Base-by-base conservation (phyloP, 257 asterid species). In the Solanum lycopersicoides region DNA sequence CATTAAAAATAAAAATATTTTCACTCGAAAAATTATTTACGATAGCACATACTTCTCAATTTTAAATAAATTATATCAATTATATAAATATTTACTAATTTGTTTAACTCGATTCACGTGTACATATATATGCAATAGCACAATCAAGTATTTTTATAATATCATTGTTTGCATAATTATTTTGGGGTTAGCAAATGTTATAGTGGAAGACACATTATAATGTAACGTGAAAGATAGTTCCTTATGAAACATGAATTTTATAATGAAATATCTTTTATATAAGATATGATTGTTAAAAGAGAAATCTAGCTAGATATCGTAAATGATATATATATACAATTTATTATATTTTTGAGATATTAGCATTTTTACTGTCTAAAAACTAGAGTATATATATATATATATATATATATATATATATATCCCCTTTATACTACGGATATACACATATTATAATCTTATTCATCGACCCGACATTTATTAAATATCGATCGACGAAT, bases 31-130 rank as follows among this genome's bases (percentile, higher is more conserved):
- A 28, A 28, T 28, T 28, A 28, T 28, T 28, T 28, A 28, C 30
- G 30, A 28, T 28, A 28, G 30, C 30, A 28, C 30, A 16, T 71
- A 15, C 76, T 5, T 32, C 12, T 7, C n/a, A 1, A 71, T 4
- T 9, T 0, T 0, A 32, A 16, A 71, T 68, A 71, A 71, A 3
- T 23, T 4, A 10, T 60, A 0, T 60, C 11, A n/a, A 0, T 1
- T 11, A 11, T 65, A 65, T n/a, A 1, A n/a, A 11, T 65, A 2
- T 0, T 20, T 20, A 59, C 1, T 59, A 20, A 7, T 59, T 20
- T 5, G 2, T 20, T 59, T 8, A 18, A 59, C 25, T 59, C 5
- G 7, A 4, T 59, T 20, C 12, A 18, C 0, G 5, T 20, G 66
- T 3, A 12, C 3, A 47, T 2, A 42, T 9, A 12, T 12, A 47